These are phyloP conservation scores for Diaporthe sp. DNA, from an alignment of 2,329 filamentous ascomycete species.

Conservation along the genomic window DNA sequence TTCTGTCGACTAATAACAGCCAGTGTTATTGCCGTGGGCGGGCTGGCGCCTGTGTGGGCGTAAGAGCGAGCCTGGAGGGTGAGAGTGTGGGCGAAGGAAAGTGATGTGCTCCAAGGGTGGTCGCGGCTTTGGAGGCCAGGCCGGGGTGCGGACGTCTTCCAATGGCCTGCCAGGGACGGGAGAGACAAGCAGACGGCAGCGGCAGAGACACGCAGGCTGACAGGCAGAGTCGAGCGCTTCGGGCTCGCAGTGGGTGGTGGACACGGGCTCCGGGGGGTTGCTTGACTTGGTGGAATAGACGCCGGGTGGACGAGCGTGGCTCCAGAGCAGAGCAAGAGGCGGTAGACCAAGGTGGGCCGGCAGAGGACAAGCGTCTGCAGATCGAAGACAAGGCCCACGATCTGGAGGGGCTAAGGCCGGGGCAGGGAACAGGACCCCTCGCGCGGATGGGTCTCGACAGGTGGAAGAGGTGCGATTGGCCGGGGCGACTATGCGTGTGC, in stretches of 20 bases:
- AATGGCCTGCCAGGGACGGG: slow-evolving; percentile 22
- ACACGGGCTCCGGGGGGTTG: background rate
- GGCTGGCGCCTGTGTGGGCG: slow-evolving; percentile 38
- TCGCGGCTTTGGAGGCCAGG: slow-evolving; percentile 33
- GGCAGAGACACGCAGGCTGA: slow-evolving; percentile 18
- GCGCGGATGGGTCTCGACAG: background rate
- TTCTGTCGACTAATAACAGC: slow-evolving; percentile 43
- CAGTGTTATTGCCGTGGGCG: slow-evolving; percentile 42
- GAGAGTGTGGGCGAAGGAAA: background rate
- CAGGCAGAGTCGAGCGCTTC: slow-evolving; percentile 4
- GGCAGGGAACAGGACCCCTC: slow-evolving; percentile 25
- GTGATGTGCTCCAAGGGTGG: slow-evolving; percentile 28
- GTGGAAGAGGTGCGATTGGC: slow-evolving; percentile 38
- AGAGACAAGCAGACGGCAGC: slow-evolving; percentile 26
- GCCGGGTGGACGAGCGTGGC: slow-evolving; percentile 7
- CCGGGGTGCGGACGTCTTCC: slow-evolving; percentile 17
- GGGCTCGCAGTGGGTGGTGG: slow-evolving; percentile 24
- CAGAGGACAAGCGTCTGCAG: slow-evolving; percentile 25
- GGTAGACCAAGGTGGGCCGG: slow-evolving; percentile 33
- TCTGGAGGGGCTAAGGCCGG: slow-evolving; percentile 38
- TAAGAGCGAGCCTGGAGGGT: slow-evolving; percentile 33
- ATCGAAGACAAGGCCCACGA: slow-evolving; percentile 38
- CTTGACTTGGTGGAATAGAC: slow-evolving; percentile 35
- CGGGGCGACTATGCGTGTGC: slow-evolving; percentile 38
- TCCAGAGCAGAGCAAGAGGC: slow-evolving; percentile 17